Evolutionary conservation across 1,284 basidiomycete genomes (phyloP), one percentile per base, ranked within the genome.

Genomic region (Pseudozyma pruni): DNA sequence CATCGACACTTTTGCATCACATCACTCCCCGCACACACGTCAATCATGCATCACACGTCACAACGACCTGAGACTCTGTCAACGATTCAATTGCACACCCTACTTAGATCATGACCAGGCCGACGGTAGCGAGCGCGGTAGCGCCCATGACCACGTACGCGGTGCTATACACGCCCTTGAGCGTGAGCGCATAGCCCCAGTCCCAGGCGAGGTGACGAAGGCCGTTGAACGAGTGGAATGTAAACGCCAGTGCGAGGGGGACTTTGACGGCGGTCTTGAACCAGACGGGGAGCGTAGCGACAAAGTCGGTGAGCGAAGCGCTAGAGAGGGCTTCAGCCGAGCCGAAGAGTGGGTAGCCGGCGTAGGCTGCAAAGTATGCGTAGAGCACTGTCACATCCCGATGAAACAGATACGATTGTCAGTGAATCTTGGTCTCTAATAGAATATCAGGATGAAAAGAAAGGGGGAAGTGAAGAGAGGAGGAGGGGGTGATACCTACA

Each of bases 181-280:
- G 57, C 20, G 72, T 66, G 11, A 78, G 46, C 11, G 56, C 76
- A 86, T 90, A 91, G 58, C 90, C 90, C 80, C 87, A 84, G 84
- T 98, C 95, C 95, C 96, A 98, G 23, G 85, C 84, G 78, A 98
- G 85, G 86, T 98, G 95, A 47, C 95, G 88, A 48, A 98, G 66
- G 6, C 95, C 95, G 84, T 98, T 98, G 83, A 89, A 88, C 8
- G 88, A 87, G 85, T 98, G 95, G 88, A 90, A 97, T 23, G 31
- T 52, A 39, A 76, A 71, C 2, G 78, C 29, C 16, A 71, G 56
- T 1, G 75, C 74, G n/a, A 73, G 51, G 44, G 75, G 70, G 8
- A 56, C 67, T 48, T 81, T 81, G 40, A 72, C 27, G 29, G 58
- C 46, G 17, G 78, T 64, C 72, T 83, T 83, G 51, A 76, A 67